A percentile compares a stretch with the other conserved stretches of the same genome.
These are phyloP conservation scores for Aureobasidium vineae DNA, from an alignment of 2,329 filamentous ascomycete genomes.

Conservation along the genomic window DNA sequence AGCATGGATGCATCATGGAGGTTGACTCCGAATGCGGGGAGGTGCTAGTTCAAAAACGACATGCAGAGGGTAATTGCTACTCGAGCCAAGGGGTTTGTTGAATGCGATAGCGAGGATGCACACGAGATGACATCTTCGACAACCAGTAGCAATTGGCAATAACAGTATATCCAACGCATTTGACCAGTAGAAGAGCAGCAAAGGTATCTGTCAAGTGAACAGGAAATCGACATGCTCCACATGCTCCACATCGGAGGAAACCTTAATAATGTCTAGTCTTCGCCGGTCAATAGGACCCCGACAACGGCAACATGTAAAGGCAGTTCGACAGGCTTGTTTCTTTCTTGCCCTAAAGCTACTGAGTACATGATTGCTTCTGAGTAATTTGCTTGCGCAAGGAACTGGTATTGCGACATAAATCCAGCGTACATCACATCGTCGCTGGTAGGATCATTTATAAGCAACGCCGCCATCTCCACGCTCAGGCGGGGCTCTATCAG, in stretches of 20 bases:
- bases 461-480: conserved; percentile 10
- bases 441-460: conserved; percentile 2
- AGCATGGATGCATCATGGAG: not conserved
- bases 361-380: not conserved
- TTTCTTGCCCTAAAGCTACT: not conserved
- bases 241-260: conserved; percentile 21
- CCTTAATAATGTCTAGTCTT: conserved; percentile 12
- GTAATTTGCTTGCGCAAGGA: not conserved
- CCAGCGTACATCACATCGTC: not conserved
- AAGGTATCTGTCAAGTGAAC: not conserved
- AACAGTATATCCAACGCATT: not conserved
- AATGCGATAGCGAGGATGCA: not conserved
- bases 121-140: not conserved
- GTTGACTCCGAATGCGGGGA: conserved; percentile 2
- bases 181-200: conserved; percentile 12
- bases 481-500: conserved; percentile 15
- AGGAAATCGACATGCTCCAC: not conserved
- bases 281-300: not conserved
- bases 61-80: not conserved
- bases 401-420: not conserved
- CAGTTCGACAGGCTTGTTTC: not conserved
- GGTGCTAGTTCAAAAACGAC: not conserved
- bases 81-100: not conserved
- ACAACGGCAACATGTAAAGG: conserved; percentile 4
- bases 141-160: not conserved